A percentile compares a stretch with the other conserved stretches of the same genome.
Evolutionary conservation across 768 basidiomycete species (phyloP).

Genomic region (Tephrocybe rancida): DNA sequence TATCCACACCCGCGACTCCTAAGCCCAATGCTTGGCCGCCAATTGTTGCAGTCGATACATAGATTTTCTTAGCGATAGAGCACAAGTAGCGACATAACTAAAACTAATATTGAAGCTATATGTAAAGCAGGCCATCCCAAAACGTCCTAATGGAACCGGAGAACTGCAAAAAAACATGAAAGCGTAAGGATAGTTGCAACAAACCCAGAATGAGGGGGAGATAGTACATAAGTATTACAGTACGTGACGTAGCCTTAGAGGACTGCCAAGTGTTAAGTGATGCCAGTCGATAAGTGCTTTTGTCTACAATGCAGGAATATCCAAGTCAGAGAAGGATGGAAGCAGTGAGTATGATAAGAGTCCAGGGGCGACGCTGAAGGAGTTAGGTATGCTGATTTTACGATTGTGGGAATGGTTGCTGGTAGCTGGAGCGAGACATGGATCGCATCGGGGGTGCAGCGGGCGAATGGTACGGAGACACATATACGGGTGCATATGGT

Average conservation of each 20-base stretch:
- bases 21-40: too few relatives aligned
- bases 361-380: background rate
- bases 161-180: background rate
- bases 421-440: conserved; percentile 9
- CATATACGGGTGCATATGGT: conserved; percentile 16
- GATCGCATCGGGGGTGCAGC: conserved; percentile 10
- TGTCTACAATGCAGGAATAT: conserved; percentile 2
- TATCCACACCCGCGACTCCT: too few relatives aligned
- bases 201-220: background rate
- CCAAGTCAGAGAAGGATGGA: background rate
- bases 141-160: background rate
- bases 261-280: background rate
- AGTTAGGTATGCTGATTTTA: background rate
- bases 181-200: conserved; percentile 2
- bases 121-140: conserved; percentile 4
- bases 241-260: conserved; percentile 4
- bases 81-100: conserved; percentile 1
- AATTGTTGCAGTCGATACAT: background rate
- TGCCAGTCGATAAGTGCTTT: background rate
- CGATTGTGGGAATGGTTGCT: conserved; percentile 2
- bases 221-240: conserved; percentile 5
- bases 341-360: background rate
- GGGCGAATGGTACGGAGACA: conserved; percentile 17
- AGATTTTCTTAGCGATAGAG: background rate
- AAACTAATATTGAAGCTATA: background rate